These are phyloP conservation scores for Calendula officinalis DNA, from an alignment of 129 eudicot genomes.

Conservation along the genomic window DNA sequence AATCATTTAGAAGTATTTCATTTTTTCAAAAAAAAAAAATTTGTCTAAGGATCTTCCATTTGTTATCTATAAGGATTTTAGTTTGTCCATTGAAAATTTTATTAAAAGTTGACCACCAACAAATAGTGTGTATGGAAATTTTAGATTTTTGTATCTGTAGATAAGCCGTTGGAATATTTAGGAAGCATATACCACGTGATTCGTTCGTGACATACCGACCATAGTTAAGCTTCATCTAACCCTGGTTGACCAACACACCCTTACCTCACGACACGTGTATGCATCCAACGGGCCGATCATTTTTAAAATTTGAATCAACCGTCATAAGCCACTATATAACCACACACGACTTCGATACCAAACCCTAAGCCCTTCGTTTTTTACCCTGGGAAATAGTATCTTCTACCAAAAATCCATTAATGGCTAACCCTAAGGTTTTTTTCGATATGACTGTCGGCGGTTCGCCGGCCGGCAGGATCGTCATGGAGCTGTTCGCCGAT, in stretches of 20 bases:
- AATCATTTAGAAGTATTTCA: no score
- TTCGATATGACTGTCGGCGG: slow-evolving; percentile 67
- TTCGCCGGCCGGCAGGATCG: slow-evolving; percentile 45
- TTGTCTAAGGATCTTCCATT: no score
- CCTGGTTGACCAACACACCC: slow-evolving; percentile 13
- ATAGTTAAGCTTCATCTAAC: slow-evolving; percentile 22
- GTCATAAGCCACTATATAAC: neutral
- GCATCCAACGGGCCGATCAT: slow-evolving; percentile 31
- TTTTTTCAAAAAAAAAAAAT: no score
- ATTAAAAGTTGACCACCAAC: no score
- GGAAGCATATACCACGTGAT: slow-evolving; percentile 33
- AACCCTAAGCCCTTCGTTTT: slow-evolving; percentile 20
- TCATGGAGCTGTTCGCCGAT: slow-evolving; percentile 65
- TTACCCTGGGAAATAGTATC: neutral
- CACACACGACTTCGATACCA: slow-evolving; percentile 12
- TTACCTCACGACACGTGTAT: slow-evolving; percentile 37
- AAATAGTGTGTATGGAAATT: no score
- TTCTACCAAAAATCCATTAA: neutral
- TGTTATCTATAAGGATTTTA: no score
- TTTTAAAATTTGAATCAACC: neutral
- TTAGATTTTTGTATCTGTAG: neutral
- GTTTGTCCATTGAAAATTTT: no score
- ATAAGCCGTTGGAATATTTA: slow-evolving; percentile 11
- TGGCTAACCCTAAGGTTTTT: slow-evolving; percentile 63
- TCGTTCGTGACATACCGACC: slow-evolving; percentile 16